Evolutionary conservation across 257 asterid genomes (phyloP).

Genomic region (Prunella vulgaris): DNA sequence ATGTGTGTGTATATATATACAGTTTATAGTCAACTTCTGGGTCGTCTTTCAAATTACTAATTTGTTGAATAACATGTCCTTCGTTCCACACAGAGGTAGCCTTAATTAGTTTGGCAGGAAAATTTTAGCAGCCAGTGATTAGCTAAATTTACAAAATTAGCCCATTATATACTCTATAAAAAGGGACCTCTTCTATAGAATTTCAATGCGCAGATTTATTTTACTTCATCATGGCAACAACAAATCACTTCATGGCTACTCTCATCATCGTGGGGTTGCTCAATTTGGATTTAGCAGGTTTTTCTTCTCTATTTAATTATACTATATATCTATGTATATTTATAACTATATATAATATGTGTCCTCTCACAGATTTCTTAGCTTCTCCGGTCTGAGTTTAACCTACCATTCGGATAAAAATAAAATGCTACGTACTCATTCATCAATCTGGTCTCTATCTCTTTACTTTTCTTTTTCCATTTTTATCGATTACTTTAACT

Average conservation of each 20-base stretch:
- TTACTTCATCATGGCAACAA: slow-evolving; percentile 7
- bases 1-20: neutral
- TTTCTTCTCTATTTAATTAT: neutral
- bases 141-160: neutral
- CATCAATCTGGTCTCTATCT: no score
- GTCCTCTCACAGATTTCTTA: neutral
- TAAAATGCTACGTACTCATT: no score
- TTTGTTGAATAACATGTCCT: neutral
- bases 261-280: slow-evolving; percentile 15
- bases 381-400: neutral
- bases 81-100: neutral
- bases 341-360: no score
- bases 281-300: slow-evolving; percentile 27
- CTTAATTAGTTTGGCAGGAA: slow-evolving; percentile 17
- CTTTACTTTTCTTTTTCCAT: neutral
- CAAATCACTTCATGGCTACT: neutral
- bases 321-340: no score
- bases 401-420: no score
- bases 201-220: neutral
- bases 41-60: neutral
- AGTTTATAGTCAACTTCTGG: neutral
- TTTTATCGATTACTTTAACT: neutral
- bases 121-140: neutral
- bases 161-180: slow-evolving; percentile 21
- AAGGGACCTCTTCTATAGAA: neutral